A percentile compares a stretch with the other conserved stretches of the same genome.
Conservation (phyloP, 768 basidiomycete species). For the Lactarius quietus region DNA sequence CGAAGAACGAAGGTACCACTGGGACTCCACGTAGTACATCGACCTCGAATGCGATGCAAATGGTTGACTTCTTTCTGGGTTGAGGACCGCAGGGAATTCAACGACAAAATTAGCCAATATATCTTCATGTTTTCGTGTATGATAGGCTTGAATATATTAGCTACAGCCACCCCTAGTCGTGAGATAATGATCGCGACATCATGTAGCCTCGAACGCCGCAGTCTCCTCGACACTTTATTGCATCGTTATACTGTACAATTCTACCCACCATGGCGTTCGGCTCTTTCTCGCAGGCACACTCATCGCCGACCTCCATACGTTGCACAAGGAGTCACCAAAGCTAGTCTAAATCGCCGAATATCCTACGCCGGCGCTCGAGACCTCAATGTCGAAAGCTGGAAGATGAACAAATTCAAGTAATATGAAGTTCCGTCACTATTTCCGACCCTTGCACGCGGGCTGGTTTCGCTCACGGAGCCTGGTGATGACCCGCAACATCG, state of each 20-base stretch:
- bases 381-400: slow-evolving; percentile 78
- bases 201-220: not conserved
- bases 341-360: slow-evolving; percentile 61
- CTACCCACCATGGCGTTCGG: slow-evolving; percentile 26
- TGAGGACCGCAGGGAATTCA: no score
- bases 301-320: slow-evolving; percentile 48
- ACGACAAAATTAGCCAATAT: no score
- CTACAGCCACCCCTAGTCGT: no score
- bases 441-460: slow-evolving; percentile 87
- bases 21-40: no score
- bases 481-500: slow-evolving; percentile 38
- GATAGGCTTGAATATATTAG: no score
- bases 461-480: slow-evolving; percentile 65
- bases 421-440: slow-evolving; percentile 87
- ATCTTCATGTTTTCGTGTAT: no score
- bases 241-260: not conserved
- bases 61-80: no score
- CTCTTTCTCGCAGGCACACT: slow-evolving; percentile 41
- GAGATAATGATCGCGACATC: no score
- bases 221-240: not conserved
- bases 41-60: no score
- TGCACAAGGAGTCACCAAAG: slow-evolving; percentile 57
- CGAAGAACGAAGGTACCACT: no score
- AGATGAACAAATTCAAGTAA: slow-evolving; percentile 97
- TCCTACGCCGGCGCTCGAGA: slow-evolving; percentile 52